Evolutionary conservation across 1,284 basidiomycete genomes (phyloP), one percentile per base, ranked within the genome.

Genomic region (Kwoniella shivajii): DNA sequence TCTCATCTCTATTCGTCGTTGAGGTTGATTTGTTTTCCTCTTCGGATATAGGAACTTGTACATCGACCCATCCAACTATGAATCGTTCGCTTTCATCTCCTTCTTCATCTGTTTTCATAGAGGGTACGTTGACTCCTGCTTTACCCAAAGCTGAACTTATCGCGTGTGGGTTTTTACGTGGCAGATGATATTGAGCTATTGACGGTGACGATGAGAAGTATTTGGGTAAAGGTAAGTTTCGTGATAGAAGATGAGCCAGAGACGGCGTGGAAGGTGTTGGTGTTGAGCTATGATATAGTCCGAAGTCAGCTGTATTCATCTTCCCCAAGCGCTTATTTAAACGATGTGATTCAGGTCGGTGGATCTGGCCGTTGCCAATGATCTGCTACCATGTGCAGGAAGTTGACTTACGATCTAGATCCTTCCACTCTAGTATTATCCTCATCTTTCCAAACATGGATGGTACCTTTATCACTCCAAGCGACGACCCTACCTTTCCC

Each of bases 121-220:
- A 61, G 0, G 67, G 67, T 6, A 73, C 54, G 7, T 68, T 71
- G n/a, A 65, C 84, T 31, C 83, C 65, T n/a, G 71, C 71, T 24
- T 68, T 68, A 9, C 71, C 68, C 26, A 76, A 63, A 16, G 68
- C 68, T 2, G 63, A 60, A 20, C 67, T 58, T 57, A 76, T 76
- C 2, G 74, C 71, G 55, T 76, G 74, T 14, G 77, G 75, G 26
- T 74, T 78, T 54, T 77, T 78, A 11, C 74, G 68, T 1, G 93
- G 94, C 64, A 97, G 88, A 45, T 90, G 85, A 76, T 92, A 97
- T 68, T 92, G 90, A 16, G 92, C 92, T 69, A 92, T 90, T 0
- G 92, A 95, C 86, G 92, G 92, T 71, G 92, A 87, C 9, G 91
- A 94, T 64, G 87, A 87, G 71, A 97, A 94, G 76, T 96, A 95